Evolutionary conservation across 345 rosid genomes (phyloP).

Genomic region (Ceriops decandra): DNA sequence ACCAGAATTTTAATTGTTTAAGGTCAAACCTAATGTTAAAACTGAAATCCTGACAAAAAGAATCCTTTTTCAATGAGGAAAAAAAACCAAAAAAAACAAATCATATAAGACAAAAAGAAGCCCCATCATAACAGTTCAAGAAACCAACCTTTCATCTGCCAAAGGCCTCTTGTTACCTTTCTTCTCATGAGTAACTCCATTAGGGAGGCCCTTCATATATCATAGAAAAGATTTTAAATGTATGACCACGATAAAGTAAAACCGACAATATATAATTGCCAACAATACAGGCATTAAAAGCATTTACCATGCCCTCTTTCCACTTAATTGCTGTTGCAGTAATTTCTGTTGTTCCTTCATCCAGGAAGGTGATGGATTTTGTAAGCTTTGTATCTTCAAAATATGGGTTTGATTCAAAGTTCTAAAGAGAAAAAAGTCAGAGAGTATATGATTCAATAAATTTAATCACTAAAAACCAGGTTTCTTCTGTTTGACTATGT

Average conservation of each 20-base stretch:
- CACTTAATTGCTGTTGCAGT: conserved; percentile 77
- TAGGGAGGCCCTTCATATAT: conserved; percentile 60
- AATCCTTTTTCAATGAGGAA: neutral
- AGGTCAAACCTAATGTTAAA: too few species aligned
- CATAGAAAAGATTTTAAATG: neutral
- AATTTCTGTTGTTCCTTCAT: conserved; percentile 78
- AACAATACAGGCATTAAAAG: neutral
- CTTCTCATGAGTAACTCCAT: conserved; percentile 79
- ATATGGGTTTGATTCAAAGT: conserved; percentile 72
- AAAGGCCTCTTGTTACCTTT: conserved; percentile 81
- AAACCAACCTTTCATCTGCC: conserved; percentile 62
- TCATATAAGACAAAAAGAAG: neutral
- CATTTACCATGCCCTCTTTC: conserved; percentile 82
- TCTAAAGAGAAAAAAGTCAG: conserved; percentile 34
- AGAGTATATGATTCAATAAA: neutral
- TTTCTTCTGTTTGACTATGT: neutral
- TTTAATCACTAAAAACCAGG: neutral
- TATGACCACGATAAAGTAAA: neutral
- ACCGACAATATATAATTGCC: neutral
- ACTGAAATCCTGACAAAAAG: too few species aligned
- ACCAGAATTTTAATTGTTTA: too few species aligned
- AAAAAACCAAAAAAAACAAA: neutral
- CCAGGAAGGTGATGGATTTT: conserved; percentile 74
- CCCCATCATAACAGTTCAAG: neutral
- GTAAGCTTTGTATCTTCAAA: conserved; percentile 80